Conservation (phyloP, 116 monocot genomes). For the Posidonia oceanica region DNA sequence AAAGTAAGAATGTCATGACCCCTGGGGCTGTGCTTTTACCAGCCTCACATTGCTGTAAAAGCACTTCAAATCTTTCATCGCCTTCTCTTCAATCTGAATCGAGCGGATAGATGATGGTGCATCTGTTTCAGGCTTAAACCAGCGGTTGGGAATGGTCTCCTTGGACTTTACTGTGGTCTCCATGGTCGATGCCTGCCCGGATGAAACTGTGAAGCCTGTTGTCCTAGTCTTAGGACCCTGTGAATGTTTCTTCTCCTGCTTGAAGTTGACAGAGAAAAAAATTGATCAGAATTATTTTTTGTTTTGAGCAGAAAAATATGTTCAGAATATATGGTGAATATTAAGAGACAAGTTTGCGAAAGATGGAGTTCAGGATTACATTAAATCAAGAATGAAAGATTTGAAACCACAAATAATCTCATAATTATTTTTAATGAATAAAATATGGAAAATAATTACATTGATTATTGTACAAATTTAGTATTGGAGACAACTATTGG, state of each 20-base stretch:
- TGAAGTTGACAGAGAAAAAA: not conserved
- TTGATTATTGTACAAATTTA: too few relatives aligned
- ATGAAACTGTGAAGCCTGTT: constrained; percentile 53
- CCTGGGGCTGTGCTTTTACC: constrained; percentile 41
- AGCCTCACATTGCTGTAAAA: constrained; percentile 85
- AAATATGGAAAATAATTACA: too few relatives aligned
- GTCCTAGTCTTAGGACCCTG: constrained; percentile 69
- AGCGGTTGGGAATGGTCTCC: constrained; percentile 72
- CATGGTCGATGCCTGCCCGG: constrained; percentile 21
- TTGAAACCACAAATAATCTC: too few relatives aligned
- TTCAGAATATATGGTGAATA: too few relatives aligned
- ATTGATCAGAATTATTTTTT: not conserved
- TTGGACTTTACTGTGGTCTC: constrained; percentile 30
- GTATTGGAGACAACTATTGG: too few relatives aligned
- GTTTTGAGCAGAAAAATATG: not conserved
- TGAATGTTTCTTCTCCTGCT: constrained; percentile 77
- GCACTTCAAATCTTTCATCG: constrained; percentile 89
- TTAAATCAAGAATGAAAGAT: too few relatives aligned
- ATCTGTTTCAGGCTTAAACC: constrained; percentile 93
- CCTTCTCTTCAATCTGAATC: constrained; percentile 94
- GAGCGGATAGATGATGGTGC: constrained; percentile 85
- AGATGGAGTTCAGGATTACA: too few relatives aligned
- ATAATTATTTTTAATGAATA: too few relatives aligned
- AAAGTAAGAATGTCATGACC: constrained; percentile 12
- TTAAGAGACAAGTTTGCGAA: too few relatives aligned